Evolutionary conservation across 257 asterid genomes (phyloP), one percentile per base, ranked within the genome.

Genomic region (Solanum pimpinellifolium): DNA sequence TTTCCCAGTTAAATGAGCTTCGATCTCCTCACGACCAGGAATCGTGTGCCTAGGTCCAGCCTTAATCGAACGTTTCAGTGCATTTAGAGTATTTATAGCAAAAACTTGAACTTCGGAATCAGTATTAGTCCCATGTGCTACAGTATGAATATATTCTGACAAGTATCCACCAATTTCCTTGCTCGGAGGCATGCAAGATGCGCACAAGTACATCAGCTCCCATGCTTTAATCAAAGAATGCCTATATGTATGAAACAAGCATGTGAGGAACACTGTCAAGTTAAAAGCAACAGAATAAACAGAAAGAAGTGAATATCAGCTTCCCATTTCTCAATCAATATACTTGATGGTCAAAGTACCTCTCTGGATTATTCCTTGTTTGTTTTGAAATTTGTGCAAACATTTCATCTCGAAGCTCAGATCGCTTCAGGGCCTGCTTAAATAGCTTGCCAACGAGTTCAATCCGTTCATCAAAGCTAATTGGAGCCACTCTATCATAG

Each of bases 121-220:
- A 88, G 86, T 90, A 91, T 87, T 88, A 7, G 68, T 91, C 85
- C 94, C 89, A 73, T 95, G 95, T 60, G 98, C 99, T 74, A 93
- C 96, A 89, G 90, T 92, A 76, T 93, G 98, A 85, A 96, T 89
- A 88, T 93, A 95, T 87, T 96, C 98, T 16, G 98, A 94, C 89
- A 97, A 89, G 91, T 96, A 97, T 62, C 94, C 96, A 87, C 98
- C 98, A 89, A 97, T 92, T 91, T 96, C 99, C 92, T 97, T 96
- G 95, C 95, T 93, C 82, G 99, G 99, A 74, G 99, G 99, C 98
- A 96, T 93, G 95, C 99, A 97, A 35, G 98, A 96, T 83, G 98
- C 95, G 87, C 98, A 96, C 62, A 97, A 86, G 88, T 95, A 95
- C 99, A 97, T 94, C 59, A 97, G 92, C 90, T 97, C 99, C 99